phyloP scores from a whole-genome alignment of 2,329 filamentous ascomycete species.

The Fusarium sp. region DNA sequence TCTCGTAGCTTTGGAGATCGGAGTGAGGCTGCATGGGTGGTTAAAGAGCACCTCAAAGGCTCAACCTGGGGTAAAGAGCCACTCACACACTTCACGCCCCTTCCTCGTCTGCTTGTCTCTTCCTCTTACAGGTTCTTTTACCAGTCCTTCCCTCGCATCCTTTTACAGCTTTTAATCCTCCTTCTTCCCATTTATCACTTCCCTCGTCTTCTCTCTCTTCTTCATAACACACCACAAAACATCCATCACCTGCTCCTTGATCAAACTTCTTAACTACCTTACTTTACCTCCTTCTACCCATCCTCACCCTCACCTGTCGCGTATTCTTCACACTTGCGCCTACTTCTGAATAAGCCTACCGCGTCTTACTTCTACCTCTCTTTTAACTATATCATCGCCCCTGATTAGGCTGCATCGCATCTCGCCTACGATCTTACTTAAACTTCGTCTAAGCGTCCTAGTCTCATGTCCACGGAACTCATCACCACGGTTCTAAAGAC shows the following conservation, averaged over 20 bases:
- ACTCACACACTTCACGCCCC: slow-evolving; percentile 47
- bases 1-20: slow-evolving; percentile 28
- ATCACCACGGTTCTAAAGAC: slow-evolving; percentile 34
- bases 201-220: slow-evolving; percentile 35
- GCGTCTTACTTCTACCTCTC: slow-evolving; percentile 15
- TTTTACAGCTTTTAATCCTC: slow-evolving; percentile 43
- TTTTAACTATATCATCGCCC: not conserved
- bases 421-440: slow-evolving; percentile 7
- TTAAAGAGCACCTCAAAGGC: slow-evolving; percentile 30
- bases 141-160: slow-evolving; percentile 46
- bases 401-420: slow-evolving; percentile 3
- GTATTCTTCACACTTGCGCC: slow-evolving; percentile 29
- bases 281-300: slow-evolving; percentile 17
- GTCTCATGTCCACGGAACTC: slow-evolving; percentile 14
- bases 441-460: slow-evolving; percentile 19
- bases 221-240: slow-evolving; percentile 2
- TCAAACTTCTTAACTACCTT: slow-evolving; percentile 19
- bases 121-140: slow-evolving; percentile 47
- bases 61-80: slow-evolving; percentile 46
- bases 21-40: slow-evolving; percentile 39
- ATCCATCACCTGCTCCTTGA: slow-evolving; percentile 7
- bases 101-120: slow-evolving; percentile 37
- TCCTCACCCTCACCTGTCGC: slow-evolving; percentile 17
- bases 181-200: slow-evolving; percentile 46
- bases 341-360: slow-evolving; percentile 23